phyloP scores from a whole-genome alignment of 768 basidiomycete species.

The Glaciozyma antarctica region DNA sequence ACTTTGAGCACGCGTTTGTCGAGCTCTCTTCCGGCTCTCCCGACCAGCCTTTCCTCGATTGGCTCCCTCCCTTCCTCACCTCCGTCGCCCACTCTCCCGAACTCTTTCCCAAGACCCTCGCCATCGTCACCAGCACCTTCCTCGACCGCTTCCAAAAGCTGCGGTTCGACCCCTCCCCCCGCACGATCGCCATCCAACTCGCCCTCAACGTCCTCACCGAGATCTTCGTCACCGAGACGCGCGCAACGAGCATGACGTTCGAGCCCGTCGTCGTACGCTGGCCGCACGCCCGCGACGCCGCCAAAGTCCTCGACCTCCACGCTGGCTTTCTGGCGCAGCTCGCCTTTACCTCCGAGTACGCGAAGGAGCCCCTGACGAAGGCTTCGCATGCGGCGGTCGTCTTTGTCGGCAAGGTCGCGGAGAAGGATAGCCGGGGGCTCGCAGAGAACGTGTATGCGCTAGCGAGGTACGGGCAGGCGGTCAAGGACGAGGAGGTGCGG shows the following conservation, averaged over 20 bases:
- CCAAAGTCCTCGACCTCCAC: conserved; percentile 38
- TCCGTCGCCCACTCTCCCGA: conserved; percentile 45
- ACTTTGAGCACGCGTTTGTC: conserved; percentile 35
- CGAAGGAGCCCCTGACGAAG: conserved; percentile 32
- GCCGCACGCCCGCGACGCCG: conserved; percentile 36
- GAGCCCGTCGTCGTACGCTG: conserved; percentile 44
- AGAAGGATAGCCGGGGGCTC: conserved; percentile 16
- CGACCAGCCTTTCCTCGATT: conserved; percentile 54
- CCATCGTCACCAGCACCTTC: conserved; percentile 61
- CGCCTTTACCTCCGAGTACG: conserved; percentile 32
- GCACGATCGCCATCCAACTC: conserved; percentile 53
- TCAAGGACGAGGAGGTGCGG: conserved; percentile 12
- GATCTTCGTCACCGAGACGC: conserved; percentile 37
- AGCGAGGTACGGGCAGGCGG: conserved; percentile 1
- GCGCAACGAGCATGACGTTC: conserved; percentile 13
- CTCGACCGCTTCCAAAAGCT: conserved; percentile 75
- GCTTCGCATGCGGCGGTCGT: conserved; percentile 9
- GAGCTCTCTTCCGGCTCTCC: conserved; percentile 14
- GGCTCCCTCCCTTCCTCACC: conserved; percentile 56
- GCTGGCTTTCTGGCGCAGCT: conserved; percentile 35
- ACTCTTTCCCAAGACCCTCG: conserved; percentile 57
- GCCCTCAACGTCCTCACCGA: conserved; percentile 42
- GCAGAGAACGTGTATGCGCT: conserved; percentile 12
- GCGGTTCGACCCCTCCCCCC: conserved; percentile 50
- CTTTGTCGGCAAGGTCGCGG: conserved; percentile 11